These are phyloP conservation scores for Sphaerostilbella broomeana DNA, from an alignment of 2,329 filamentous ascomycete genomes.

Conservation along the genomic window DNA sequence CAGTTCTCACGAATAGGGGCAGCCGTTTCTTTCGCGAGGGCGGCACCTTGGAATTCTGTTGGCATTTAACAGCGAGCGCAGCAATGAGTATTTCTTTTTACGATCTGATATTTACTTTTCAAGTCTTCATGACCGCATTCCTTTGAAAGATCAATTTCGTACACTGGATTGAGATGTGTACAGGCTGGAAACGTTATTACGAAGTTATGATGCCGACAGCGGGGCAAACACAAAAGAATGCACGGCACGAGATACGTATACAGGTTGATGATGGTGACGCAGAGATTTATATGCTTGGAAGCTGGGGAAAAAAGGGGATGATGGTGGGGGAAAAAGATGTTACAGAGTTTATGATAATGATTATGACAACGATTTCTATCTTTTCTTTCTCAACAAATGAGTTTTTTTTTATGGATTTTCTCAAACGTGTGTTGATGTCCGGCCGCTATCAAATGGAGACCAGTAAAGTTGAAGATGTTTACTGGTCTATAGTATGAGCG, in stretches of 20 bases:
- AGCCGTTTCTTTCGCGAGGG: constrained; percentile 8
- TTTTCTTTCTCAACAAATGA: too few species aligned
- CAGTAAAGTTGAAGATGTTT: too few species aligned
- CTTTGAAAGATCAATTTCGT: too few species aligned
- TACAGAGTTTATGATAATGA: constrained; percentile 11
- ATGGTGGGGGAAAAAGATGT: constrained; percentile 1
- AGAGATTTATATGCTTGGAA: not conserved
- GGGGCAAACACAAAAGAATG: constrained; percentile 1
- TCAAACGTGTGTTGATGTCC: too few species aligned
- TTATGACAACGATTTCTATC: constrained; percentile 2
- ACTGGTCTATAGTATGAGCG: too few species aligned
- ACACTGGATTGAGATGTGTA: too few species aligned
- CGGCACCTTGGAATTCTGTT: constrained; percentile 9
- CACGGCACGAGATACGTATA: not conserved
- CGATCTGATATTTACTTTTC: constrained; percentile 2
- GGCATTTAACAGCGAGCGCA: constrained; percentile 9
- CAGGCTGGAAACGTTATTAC: too few species aligned
- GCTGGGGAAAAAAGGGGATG: constrained; percentile 1
- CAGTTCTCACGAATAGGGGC: constrained; percentile 7
- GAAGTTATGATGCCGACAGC: too few species aligned
- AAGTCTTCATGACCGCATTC: too few species aligned
- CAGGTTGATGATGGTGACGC: not conserved
- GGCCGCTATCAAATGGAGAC: too few species aligned
- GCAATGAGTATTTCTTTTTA: constrained; percentile 4
- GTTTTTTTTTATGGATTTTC: too few species aligned